Evolutionary conservation across 495 filamentous ascomycete genomes (phyloP).

Genomic region (Bathelium albidoporum): DNA sequence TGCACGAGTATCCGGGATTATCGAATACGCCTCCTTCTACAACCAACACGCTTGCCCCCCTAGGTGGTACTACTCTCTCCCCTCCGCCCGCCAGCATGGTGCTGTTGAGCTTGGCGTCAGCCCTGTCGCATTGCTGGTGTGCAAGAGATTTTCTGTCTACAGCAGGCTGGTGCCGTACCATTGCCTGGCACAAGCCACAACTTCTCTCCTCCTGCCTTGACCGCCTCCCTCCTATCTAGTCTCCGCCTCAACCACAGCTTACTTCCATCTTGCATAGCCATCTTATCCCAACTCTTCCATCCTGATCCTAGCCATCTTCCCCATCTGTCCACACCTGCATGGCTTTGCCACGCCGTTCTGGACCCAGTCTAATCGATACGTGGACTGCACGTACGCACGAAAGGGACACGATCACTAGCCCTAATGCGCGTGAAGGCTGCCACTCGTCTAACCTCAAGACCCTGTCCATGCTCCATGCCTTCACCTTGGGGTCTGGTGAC

Average conservation of each 20-base stretch:
- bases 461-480: constrained; percentile 33
- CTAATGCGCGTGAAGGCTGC: not conserved
- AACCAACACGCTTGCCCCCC: not conserved
- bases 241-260: not conserved
- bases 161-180: not conserved
- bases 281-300: not conserved
- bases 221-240: not conserved
- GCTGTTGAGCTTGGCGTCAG: not conserved
- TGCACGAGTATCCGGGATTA: not conserved
- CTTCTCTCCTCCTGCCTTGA: not conserved
- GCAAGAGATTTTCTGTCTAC: not conserved
- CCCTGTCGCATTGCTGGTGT: not conserved
- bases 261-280: not conserved
- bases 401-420: not conserved
- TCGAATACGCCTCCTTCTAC: not conserved
- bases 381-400: not conserved
- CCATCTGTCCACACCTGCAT: not conserved
- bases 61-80: not conserved
- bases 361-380: not conserved
- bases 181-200: not conserved
- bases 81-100: not conserved
- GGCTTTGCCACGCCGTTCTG: not conserved
- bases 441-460: constrained; percentile 1
- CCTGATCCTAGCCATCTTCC: not conserved
- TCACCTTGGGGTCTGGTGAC: constrained; percentile 49